phyloP scores from a whole-genome alignment of 345 rosid genomes.

The Corymbia maculata region DNA sequence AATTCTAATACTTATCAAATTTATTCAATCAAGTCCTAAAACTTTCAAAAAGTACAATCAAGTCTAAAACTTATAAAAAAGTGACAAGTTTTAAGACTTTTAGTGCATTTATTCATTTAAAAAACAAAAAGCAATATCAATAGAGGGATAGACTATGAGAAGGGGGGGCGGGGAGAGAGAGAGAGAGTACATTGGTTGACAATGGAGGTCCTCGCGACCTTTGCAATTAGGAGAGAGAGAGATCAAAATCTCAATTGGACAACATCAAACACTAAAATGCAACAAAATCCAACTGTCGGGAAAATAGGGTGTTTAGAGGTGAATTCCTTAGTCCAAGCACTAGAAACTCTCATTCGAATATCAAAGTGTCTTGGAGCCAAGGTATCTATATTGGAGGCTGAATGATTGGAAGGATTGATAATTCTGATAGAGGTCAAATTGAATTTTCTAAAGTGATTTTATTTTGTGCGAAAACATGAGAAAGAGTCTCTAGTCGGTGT shows the following conservation, averaged over 20 bases:
- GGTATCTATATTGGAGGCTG: neutral
- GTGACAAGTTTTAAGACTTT: no score
- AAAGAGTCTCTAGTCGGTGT: rapidly evolving
- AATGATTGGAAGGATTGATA: neutral
- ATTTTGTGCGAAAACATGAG: rapidly evolving
- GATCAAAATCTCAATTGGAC: neutral
- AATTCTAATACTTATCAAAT: rapidly evolving
- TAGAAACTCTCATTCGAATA: rapidly evolving
- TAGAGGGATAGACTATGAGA: no score
- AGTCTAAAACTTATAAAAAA: no score
- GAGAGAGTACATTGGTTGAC: neutral
- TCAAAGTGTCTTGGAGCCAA: neutral
- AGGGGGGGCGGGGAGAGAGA: neutral
- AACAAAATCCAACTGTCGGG: neutral
- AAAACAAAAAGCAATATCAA: no score
- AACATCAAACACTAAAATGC: neutral
- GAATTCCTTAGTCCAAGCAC: neutral
- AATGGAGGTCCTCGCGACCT: rapidly evolving
- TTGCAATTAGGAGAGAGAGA: rapidly evolving
- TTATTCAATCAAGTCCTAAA: rapidly evolving
- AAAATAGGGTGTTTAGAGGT: neutral
- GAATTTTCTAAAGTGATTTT: neutral
- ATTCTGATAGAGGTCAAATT: no score
- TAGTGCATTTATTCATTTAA: no score
- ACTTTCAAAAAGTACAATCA: no score